These are phyloP conservation scores for Nemophila menziesii DNA, from an alignment of 257 asterid species.

Conservation along the genomic window DNA sequence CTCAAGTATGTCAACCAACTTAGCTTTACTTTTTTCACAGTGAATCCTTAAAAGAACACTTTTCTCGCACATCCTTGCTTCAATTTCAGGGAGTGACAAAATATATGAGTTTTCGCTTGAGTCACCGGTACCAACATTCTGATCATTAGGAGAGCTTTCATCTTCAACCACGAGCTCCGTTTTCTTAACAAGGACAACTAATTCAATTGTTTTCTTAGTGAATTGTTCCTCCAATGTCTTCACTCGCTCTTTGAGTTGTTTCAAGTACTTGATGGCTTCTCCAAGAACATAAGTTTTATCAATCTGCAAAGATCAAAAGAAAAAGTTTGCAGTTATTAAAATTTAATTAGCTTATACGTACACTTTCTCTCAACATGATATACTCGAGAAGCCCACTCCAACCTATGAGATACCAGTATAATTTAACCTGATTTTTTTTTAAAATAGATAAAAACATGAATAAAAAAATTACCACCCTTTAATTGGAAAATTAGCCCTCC, in stretches of 20 bases:
- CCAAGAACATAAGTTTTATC: slow-evolving; percentile 34
- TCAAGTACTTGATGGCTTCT: no score
- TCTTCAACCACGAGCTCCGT: slow-evolving; percentile 25
- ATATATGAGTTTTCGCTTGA: slow-evolving; percentile 8
- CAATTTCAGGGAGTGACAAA: slow-evolving; percentile 13
- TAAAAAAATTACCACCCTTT: no score
- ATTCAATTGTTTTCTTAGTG: slow-evolving; percentile 12
- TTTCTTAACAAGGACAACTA: slow-evolving; percentile 22
- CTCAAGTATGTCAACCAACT: slow-evolving; percentile 6
- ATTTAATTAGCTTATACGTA: no score
- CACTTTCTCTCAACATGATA: no score
- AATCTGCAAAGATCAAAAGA: slow-evolving; percentile 19
- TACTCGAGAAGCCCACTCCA: no score
- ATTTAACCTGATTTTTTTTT: no score
- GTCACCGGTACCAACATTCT: slow-evolving; percentile 6
- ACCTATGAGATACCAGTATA: no score
- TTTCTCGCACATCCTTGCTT: slow-evolving; percentile 9
- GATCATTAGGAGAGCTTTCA: slow-evolving; percentile 23
- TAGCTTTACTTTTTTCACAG: slow-evolving; percentile 7
- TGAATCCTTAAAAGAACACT: slow-evolving; percentile 7
- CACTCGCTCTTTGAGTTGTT: slow-evolving; percentile 17
- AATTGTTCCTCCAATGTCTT: slow-evolving; percentile 28
- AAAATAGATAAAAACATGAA: no score
- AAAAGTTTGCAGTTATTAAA: not conserved
- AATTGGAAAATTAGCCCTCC: no score